Conservation (phyloP, 2,329 filamentous ascomycete genomes). For the Aspergillus clavatus region DNA sequence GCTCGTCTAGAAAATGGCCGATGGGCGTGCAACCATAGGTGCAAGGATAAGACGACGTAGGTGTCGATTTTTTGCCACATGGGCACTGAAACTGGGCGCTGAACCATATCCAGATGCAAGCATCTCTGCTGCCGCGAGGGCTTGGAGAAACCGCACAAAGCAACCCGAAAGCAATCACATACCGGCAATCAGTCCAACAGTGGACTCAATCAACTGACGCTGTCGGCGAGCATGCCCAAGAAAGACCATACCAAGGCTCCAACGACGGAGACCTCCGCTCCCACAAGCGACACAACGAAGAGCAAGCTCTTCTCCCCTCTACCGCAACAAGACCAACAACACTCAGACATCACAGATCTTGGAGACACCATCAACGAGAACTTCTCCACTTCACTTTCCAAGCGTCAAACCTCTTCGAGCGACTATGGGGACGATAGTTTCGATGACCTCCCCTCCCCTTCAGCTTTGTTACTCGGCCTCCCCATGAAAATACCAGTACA, state of each 20-base stretch:
- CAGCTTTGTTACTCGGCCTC: conserved; percentile 21
- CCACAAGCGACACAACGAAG: not conserved
- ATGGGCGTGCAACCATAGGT: conserved; percentile 69
- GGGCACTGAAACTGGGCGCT: not conserved
- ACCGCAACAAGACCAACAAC: not conserved
- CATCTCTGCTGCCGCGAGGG: conserved; percentile 71
- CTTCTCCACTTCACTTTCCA: conserved; percentile 6
- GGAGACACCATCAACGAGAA: not conserved
- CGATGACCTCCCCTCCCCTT: conserved; percentile 38
- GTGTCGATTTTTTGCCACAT: conserved; percentile 21
- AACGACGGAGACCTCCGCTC: not conserved
- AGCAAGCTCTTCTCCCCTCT: not conserved
- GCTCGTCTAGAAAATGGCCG: conserved; percentile 61
- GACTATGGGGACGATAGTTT: conserved; percentile 31
- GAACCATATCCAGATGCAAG: conserved; percentile 51
- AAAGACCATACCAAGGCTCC: conserved; percentile 15
- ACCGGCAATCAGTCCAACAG: conserved; percentile 17
- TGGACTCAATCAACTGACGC: conserved; percentile 25
- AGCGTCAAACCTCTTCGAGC: conserved; percentile 23
- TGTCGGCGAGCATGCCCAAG: conserved; percentile 25
- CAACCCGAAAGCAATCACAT: conserved; percentile 23
- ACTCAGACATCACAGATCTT: not conserved
- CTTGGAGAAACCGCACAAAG: conserved; percentile 57
- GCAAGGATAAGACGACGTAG: conserved; percentile 54
- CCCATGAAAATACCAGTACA: not conserved